Conservation (phyloP, 2,329 filamentous ascomycete genomes). For the Fusarium nelsonii region DNA sequence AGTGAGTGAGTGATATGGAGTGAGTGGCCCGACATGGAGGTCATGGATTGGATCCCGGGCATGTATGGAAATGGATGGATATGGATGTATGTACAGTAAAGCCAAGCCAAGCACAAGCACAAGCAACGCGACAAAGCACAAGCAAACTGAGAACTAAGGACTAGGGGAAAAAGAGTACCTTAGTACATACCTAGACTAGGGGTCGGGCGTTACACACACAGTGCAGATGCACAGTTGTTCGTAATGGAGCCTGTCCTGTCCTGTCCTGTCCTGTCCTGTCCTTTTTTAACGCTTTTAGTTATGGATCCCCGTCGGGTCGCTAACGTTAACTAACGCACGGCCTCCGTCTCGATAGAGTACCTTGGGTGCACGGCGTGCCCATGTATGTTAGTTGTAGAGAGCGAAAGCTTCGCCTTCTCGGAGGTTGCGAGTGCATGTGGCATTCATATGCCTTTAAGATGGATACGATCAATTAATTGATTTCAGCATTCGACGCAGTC, state of each 20-base stretch:
- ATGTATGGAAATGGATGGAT: constrained; percentile 4
- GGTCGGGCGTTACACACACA: constrained; percentile 40
- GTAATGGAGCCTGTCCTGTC: constrained; percentile 1
- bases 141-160: neutral
- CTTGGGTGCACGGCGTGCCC: too few relatives aligned
- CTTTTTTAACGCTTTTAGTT: constrained; percentile 14
- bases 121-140: too few relatives aligned
- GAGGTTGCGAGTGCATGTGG: constrained; percentile 23
- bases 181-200: constrained; percentile 15
- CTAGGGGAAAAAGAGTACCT: neutral
- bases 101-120: constrained; percentile 12
- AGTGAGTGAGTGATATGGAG: neutral
- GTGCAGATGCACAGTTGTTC: constrained; percentile 35
- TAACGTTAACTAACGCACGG: constrained; percentile 38
- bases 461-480: neutral
- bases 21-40: constrained; percentile 19
- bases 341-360: constrained; percentile 37
- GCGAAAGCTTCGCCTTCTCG: neutral
- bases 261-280: neutral
- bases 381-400: neutral
- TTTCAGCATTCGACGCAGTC: neutral
- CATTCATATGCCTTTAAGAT: constrained; percentile 24
- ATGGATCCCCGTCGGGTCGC: constrained; percentile 14
- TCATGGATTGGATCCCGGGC: constrained; percentile 26
- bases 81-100: constrained; percentile 7